A percentile compares a stretch with the other conserved stretches of the same genome.
Conservation (phyloP, 371 early-diverging fungal genomes). For the Dentiscutata heterogama region DNA sequence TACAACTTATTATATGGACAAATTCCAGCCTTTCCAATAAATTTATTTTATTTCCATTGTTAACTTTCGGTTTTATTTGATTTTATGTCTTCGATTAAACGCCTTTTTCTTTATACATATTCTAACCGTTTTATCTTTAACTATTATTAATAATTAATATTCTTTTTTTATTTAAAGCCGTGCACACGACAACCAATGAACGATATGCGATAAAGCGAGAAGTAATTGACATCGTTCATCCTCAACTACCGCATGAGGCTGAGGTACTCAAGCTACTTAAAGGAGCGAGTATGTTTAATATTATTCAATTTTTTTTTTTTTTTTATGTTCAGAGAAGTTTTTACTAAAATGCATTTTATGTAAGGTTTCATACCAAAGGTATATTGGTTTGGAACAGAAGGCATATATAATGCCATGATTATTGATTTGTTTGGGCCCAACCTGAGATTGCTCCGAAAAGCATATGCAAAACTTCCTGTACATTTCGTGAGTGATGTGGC, state of each 20-base stretch:
- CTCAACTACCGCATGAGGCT: conserved; percentile 36
- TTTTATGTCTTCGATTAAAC: neutral
- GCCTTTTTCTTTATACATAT: too few relatives aligned
- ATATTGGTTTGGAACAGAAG: conserved; percentile 94
- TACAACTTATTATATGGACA: too few relatives aligned
- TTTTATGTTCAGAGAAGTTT: neutral
- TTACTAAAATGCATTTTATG: neutral
- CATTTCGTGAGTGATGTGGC: conserved; percentile 64
- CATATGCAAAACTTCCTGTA: conserved; percentile 56
- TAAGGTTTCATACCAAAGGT: conserved; percentile 81
- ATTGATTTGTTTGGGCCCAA: conserved; percentile 97
- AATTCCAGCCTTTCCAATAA: too few relatives aligned
- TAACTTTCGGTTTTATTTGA: neutral
- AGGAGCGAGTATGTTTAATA: conserved; percentile 10
- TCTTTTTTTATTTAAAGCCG: neutral
- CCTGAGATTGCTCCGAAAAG: conserved; percentile 81
- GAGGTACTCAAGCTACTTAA: neutral
- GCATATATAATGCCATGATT: conserved; percentile 88
- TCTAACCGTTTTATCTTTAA: too few relatives aligned
- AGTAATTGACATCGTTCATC: neutral
- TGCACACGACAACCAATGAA: conserved; percentile 4
- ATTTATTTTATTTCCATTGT: neutral
- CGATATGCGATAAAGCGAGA: conserved; percentile 42
- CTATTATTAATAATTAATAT: too few relatives aligned
- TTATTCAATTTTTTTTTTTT: neutral